phyloP scores from a whole-genome alignment of 257 asterid species.

The Fraxinus americana region DNA sequence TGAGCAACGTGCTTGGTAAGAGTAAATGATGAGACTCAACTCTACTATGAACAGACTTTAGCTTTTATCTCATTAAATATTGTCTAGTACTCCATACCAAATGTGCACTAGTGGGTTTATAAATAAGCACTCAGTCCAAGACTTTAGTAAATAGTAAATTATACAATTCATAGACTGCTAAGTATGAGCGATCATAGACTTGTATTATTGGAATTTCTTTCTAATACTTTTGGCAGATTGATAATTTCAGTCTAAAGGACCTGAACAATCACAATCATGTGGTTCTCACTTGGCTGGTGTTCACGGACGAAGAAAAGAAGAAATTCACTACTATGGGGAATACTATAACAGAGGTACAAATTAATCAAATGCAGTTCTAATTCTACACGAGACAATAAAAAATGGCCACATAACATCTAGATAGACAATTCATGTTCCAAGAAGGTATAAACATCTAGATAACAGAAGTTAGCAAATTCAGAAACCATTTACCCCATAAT shows the following conservation, averaged over 20 bases:
- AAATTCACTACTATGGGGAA: background rate
- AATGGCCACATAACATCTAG: background rate
- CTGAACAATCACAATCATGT: background rate
- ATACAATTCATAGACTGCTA: constrained; percentile 10
- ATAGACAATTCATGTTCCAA: background rate
- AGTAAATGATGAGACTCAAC: background rate
- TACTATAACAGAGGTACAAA: background rate
- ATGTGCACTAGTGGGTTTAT: background rate
- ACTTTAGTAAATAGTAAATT: background rate
- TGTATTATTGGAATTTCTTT: no score
- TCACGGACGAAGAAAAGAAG: background rate
- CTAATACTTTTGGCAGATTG: background rate
- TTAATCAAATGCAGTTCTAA: background rate
- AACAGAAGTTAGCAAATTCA: constrained; percentile 11
- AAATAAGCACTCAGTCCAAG: background rate
- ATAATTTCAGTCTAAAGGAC: background rate
- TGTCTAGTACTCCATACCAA: background rate
- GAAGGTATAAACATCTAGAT: background rate
- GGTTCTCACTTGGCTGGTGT: background rate
- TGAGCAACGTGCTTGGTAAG: background rate
- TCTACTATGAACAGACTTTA: background rate
- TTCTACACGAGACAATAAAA: background rate
- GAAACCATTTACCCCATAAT: background rate
- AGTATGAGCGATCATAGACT: background rate
- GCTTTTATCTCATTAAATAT: background rate